These are phyloP conservation scores for Diddensiella caesifluorescens DNA, from an alignment of 805 yeast species.

Conservation along the genomic window DNA sequence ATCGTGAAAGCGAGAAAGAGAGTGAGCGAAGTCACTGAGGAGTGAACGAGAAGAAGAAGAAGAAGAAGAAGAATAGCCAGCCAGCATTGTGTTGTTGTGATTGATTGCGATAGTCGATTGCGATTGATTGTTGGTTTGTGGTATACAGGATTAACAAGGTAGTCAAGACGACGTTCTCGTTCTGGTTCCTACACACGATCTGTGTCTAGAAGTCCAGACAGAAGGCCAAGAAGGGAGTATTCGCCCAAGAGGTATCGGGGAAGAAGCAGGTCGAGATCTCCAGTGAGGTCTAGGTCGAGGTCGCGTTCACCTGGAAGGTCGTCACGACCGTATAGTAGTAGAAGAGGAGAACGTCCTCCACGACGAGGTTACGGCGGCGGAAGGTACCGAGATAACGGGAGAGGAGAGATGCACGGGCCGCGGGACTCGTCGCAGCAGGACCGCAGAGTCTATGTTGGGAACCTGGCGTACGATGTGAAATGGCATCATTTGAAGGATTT, in stretches of 20 bases:
- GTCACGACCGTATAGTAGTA: background rate
- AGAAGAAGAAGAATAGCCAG: background rate
- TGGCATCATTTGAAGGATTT: conserved; percentile 38
- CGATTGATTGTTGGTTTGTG: background rate
- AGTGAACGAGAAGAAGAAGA: background rate
- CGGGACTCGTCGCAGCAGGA: conserved; percentile 28
- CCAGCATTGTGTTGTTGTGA: background rate
- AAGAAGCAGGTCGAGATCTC: too few relatives aligned
- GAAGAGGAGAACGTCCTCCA: background rate
- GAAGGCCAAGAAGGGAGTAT: too few relatives aligned
- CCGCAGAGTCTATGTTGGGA: conserved; percentile 40
- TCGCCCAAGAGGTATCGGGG: too few relatives aligned
- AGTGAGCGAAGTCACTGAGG: background rate
- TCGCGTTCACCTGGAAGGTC: background rate
- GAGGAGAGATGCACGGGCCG: too few relatives aligned
- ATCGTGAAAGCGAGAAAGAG: background rate
- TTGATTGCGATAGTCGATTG: background rate
- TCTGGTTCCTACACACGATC: too few relatives aligned
- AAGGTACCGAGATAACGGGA: background rate
- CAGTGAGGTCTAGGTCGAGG: too few relatives aligned
- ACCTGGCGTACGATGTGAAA: conserved; percentile 35
- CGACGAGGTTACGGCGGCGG: background rate
- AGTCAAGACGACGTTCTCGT: too few relatives aligned
- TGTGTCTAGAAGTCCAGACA: too few relatives aligned
- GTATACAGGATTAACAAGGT: too few relatives aligned